Base-by-base conservation (phyloP, 2,329 filamentous ascomycete genomes). In the Cercospora nicotianae region DNA sequence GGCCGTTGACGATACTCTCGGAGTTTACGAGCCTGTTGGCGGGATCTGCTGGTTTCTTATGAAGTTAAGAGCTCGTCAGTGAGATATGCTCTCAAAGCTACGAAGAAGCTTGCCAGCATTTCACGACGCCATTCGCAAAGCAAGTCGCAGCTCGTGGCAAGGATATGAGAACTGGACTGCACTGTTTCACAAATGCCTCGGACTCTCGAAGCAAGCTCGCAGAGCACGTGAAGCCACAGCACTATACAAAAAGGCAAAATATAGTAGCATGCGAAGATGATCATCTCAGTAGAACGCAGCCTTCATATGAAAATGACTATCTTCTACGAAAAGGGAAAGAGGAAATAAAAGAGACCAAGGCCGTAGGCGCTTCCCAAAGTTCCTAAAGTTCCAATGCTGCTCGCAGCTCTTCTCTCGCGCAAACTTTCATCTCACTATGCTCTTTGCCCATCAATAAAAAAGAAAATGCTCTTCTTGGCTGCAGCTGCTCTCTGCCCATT, bases 231-330 rank as follows among this genome's bases (percentile, higher is more conserved):
- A 5, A 48, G 45, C 45, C 18, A 48, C n/a, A 12, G 5, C 20
- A 48, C 18, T 51, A 16, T 51, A 51, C 45, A 6, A n/a, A 13
- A 51, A 51, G 18, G 45, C 45, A 51, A 51, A 26, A 12, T 51
- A 51, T 1, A 51, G 45, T 23, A 51, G 45, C 20, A 13, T 2
- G 45, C 12, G 20, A 26, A 26, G 20, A 23, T 23, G 18, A 3
- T 23, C 12, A n/a, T 58, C 53, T 58, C 26, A 58, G 23, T 28
- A 57, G 53, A 57, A 57, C 28, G 23, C 53, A 57, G 53, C 28
- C 53, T 57, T 30, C 13, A n/a, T 58, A 33, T 58, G 53, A 58
- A 58, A 58, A 58, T 28, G 53, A 33, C 53, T 58, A 58, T 58
- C 53, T 28, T 58, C 53, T 58, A 58, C 26, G 53, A 58, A 55